Evolutionary conservation across 2,329 filamentous ascomycete genomes (phyloP).

Genomic region (Fusarium stilboides): DNA sequence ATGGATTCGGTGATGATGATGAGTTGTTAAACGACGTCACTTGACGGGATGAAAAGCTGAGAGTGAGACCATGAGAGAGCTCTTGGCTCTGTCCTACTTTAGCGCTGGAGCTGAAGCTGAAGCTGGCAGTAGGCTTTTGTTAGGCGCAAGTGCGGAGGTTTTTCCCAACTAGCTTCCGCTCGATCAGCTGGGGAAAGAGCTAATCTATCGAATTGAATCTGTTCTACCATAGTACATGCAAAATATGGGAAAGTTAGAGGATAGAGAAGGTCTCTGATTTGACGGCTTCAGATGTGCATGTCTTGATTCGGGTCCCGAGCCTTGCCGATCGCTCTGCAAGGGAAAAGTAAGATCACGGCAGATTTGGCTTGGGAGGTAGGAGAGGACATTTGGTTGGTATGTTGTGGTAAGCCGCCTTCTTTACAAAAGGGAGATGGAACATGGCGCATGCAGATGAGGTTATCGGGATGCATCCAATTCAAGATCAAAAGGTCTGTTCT

Average conservation of each 20-base stretch:
- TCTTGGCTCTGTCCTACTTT: conserved; percentile 24
- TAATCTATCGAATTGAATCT: conserved; percentile 11
- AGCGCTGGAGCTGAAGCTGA: conserved; percentile 12
- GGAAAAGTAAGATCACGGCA: conserved; percentile 21
- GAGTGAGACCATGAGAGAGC: conserved; percentile 14
- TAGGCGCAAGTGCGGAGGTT: conserved; percentile 10
- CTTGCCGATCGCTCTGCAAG: conserved; percentile 40
- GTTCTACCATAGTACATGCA: neutral
- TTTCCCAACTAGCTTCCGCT: conserved; percentile 2
- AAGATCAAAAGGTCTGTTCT: neutral
- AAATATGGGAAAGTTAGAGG: conserved; percentile 11
- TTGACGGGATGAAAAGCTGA: conserved; percentile 12
- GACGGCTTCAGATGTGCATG: conserved; percentile 13
- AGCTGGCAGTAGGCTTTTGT: conserved; percentile 4
- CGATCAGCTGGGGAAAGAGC: conserved; percentile 23
- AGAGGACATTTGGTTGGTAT: conserved; percentile 15
- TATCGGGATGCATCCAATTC: neutral
- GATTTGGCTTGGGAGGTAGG: conserved; percentile 17
- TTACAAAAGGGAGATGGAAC: conserved; percentile 7
- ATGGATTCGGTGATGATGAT: conserved; percentile 25
- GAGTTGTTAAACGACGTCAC: conserved; percentile 39
- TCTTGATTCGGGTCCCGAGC: conserved; percentile 26
- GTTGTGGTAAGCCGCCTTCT: neutral
- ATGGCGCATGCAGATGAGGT: neutral
- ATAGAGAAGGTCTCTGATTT: conserved; percentile 28